These are phyloP conservation scores for Acer campestre DNA, from an alignment of 345 rosid genomes.

Conservation along the genomic window DNA sequence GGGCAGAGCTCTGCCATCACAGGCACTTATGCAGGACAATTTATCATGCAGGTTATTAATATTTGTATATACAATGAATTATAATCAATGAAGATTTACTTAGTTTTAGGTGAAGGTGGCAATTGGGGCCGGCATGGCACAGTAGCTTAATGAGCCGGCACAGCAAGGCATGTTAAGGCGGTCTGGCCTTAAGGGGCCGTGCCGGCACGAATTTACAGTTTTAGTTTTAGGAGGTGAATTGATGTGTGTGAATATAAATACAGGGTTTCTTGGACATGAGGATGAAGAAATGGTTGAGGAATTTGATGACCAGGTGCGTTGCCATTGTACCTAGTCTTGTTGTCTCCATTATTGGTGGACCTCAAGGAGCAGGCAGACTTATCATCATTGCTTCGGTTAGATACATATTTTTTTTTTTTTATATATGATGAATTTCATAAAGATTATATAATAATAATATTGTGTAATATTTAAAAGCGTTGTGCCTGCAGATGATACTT, in stretches of 20 bases:
- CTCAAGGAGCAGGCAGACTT: slow-evolving; percentile 56
- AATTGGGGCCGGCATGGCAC: too few relatives aligned
- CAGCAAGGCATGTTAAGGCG: too few relatives aligned
- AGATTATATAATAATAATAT: too few relatives aligned
- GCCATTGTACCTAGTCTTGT: slow-evolving; percentile 69
- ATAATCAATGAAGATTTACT: not conserved
- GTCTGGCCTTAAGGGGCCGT: too few relatives aligned
- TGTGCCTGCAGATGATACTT: slow-evolving; percentile 58
- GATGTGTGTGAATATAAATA: not conserved
- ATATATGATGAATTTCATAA: too few relatives aligned
- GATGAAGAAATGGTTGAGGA: slow-evolving; percentile 61
- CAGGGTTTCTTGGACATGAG: slow-evolving; percentile 70
- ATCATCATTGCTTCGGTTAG: slow-evolving; percentile 71
- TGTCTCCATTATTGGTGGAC: slow-evolving; percentile 58
- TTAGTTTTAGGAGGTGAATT: not conserved
- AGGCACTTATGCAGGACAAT: slow-evolving; percentile 76
- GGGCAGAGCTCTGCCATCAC: slow-evolving; percentile 74
- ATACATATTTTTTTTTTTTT: too few relatives aligned
- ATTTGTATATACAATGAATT: too few relatives aligned
- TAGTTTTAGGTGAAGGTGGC: too few relatives aligned
- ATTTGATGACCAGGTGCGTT: slow-evolving; percentile 58
- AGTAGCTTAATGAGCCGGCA: too few relatives aligned
- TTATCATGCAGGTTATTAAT: slow-evolving; percentile 54
- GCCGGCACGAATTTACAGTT: too few relatives aligned
- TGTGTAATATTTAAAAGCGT: not conserved